Evolutionary conservation across 1,284 basidiomycete genomes (phyloP), one percentile per base, ranked within the genome.

Genomic region (Ganoderma meredithae): DNA sequence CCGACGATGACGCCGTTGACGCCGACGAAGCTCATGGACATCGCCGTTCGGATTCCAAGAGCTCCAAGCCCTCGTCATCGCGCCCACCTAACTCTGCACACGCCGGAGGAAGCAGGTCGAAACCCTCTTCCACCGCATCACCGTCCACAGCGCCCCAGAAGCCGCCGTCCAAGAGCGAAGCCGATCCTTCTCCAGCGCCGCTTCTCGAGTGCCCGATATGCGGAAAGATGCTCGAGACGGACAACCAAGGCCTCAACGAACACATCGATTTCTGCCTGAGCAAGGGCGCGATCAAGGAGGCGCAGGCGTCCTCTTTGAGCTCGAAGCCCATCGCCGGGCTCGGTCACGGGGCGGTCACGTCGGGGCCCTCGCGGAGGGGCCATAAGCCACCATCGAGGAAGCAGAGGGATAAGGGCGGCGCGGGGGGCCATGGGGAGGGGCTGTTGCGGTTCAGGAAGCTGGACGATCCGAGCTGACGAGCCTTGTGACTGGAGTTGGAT

Each of bases 201-300:
- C 44, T 56, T 15, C 81, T 83, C 63, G 78, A 78, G 7, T 94
- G 93, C 77, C 93, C 92, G 7, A 80, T 94, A 22, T 94, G 92
- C 74, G 76, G 80, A 27, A 88, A 85, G 75, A 77, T 78, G 36
- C 74, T 92, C 68, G 79, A 83, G 69, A 86, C 83, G 1, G 87
- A 93, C 76, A 94, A 94, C 74, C 82, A 84, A 63, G 87, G 86
- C 2, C 77, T 94, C 31, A 94, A 94, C 76, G 82, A 86, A 36
- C 92, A 94, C 72, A 83, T 94, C 62, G 93, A 94, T 77, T 94
- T 90, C 75, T 94, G 93, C 73, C 76, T 94, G 65, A 94, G 90
- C 76, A 87, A 87, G 67, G 83, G 83, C 33, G 90, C 87, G 8
- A 94, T 95, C 66, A 80, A 85, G 68, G 84, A 90, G 74, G 92